These are phyloP conservation scores for Lepidopterella palustris DNA, from an alignment of 495 filamentous ascomycete genomes.

Conservation along the genomic window DNA sequence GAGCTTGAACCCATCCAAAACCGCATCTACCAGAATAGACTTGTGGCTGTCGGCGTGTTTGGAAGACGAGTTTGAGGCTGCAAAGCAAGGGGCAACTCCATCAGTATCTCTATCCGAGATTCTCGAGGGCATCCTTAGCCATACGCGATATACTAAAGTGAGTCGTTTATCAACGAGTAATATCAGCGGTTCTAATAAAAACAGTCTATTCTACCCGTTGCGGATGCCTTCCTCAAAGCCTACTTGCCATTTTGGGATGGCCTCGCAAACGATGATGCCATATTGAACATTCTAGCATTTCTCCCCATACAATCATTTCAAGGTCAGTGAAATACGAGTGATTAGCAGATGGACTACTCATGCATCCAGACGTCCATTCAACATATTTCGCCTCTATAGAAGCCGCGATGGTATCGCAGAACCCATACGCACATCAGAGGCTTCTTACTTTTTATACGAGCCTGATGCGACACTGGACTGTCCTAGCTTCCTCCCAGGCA, in stretches of 20 bases:
- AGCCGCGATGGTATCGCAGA: slow-evolving; percentile 44
- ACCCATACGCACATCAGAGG: slow-evolving; percentile 41
- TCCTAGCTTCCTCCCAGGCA: slow-evolving; percentile 36
- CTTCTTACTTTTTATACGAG: slow-evolving; percentile 64
- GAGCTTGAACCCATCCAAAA: slow-evolving; percentile 53
- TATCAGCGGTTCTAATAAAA: neutral
- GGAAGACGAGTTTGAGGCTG: slow-evolving; percentile 25
- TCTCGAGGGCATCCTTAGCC: slow-evolving; percentile 36
- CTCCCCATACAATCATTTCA: slow-evolving; percentile 55
- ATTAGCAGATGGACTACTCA: neutral
- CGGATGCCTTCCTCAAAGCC: slow-evolving; percentile 54
- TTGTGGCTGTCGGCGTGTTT: slow-evolving; percentile 30
- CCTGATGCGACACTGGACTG: slow-evolving; percentile 65
- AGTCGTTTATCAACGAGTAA: slow-evolving; percentile 11
- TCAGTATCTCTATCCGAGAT: slow-evolving; percentile 17
- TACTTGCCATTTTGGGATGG: slow-evolving; percentile 69
- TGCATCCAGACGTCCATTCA: slow-evolving; percentile 44
- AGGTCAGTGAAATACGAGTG: slow-evolving; percentile 34
- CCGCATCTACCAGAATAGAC: slow-evolving; percentile 19
- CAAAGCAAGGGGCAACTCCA: neutral
- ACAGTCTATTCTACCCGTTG: slow-evolving; percentile 52
- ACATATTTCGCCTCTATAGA: slow-evolving; percentile 54
- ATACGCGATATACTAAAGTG: slow-evolving; percentile 45
- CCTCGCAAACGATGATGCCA: slow-evolving; percentile 46
- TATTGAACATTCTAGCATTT: slow-evolving; percentile 62